A percentile compares a stretch with the other conserved stretches of the same genome.
Conservation (phyloP, 2,329 filamentous ascomycete genomes). For the Hypoxylon sp. region DNA sequence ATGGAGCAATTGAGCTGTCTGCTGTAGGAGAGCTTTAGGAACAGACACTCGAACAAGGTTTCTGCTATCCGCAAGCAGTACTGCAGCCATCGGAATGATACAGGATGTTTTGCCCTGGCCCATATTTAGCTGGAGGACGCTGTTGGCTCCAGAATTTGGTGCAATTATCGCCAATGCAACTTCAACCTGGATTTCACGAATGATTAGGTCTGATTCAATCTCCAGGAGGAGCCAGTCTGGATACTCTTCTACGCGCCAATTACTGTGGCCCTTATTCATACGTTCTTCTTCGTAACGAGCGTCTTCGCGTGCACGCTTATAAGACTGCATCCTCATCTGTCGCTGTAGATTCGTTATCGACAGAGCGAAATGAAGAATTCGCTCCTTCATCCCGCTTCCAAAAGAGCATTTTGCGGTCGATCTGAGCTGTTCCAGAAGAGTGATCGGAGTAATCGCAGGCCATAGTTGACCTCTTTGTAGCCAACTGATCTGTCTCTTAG, state of each 20-base stretch:
- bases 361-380: constrained; percentile 61
- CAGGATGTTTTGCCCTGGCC: constrained; percentile 73
- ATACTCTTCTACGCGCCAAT: constrained; percentile 68
- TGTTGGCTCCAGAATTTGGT: constrained; percentile 67
- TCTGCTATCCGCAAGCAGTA: constrained; percentile 61
- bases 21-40: constrained; percentile 68
- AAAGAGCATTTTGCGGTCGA: constrained; percentile 53
- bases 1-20: constrained; percentile 71
- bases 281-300: constrained; percentile 60
- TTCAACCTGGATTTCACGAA: constrained; percentile 73
- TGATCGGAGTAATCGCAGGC: constrained; percentile 61
- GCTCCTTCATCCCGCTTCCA: constrained; percentile 56
- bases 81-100: constrained; percentile 68
- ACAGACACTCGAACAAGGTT: constrained; percentile 69
- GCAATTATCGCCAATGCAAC: constrained; percentile 73
- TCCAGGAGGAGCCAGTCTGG: constrained; percentile 78
- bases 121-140: constrained; percentile 78
- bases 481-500: constrained; percentile 57
- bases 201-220: constrained; percentile 74
- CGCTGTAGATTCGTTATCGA: constrained; percentile 63
- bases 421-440: constrained; percentile 65
- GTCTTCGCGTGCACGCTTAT: constrained; percentile 45
- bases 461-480: constrained; percentile 60
- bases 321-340: constrained; percentile 60
- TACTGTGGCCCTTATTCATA: constrained; percentile 65